Evolutionary conservation across 176 grass and related monocot genomes (phyloP).

Genomic region (Phragmites australis): DNA sequence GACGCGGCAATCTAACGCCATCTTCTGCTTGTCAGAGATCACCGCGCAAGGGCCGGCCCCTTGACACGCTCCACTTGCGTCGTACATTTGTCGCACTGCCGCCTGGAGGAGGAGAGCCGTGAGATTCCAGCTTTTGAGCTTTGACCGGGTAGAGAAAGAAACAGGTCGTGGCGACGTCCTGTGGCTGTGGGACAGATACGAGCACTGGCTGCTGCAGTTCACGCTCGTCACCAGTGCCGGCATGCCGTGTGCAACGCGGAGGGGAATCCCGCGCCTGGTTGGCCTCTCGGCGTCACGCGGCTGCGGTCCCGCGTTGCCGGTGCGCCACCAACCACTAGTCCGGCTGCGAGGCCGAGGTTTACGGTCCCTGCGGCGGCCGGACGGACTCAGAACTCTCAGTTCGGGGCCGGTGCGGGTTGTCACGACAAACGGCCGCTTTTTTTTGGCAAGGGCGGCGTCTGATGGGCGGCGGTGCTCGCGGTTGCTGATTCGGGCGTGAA

Average conservation of each 20-base stretch:
- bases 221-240: neutral
- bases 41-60: neutral
- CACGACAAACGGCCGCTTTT: too few species aligned
- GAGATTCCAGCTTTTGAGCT: slow-evolving; percentile 1
- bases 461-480: neutral
- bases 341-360: neutral
- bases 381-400: too few species aligned
- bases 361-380: neutral
- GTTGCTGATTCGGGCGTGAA: neutral
- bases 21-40: slow-evolving; percentile 3
- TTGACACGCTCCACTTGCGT: slow-evolving; percentile 8
- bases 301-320: neutral
- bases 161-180: neutral
- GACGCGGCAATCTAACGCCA: slow-evolving; percentile 37
- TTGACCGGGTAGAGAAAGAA: slow-evolving; percentile 13
- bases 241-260: neutral
- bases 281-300: slow-evolving; percentile 15
- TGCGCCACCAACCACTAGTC: neutral
- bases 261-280: neutral
- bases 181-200: neutral
- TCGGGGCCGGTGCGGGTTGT: too few species aligned
- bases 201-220: neutral
- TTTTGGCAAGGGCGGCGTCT: too few species aligned
- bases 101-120: neutral
- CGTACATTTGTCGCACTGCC: slow-evolving; percentile 10